Evolutionary conservation across 805 yeast genomes (phyloP).

Genomic region (Wickerhamiella lipophila): DNA sequence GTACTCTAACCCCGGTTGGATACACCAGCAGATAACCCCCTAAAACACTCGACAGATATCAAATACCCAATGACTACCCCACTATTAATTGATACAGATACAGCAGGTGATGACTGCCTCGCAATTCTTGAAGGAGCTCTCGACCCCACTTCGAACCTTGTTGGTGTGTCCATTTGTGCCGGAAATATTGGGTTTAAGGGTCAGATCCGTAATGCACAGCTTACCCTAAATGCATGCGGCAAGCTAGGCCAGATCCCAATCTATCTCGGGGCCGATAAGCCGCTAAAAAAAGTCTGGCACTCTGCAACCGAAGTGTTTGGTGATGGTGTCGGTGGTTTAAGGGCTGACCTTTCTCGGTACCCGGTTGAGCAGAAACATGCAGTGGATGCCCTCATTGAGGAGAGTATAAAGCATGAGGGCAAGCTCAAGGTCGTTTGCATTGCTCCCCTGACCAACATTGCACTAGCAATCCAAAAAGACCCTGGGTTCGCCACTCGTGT

Average conservation of each 20-base stretch:
- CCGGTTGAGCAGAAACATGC: conserved; percentile 1
- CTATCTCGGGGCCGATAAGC: conserved; percentile 6
- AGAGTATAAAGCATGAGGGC: conserved; percentile 5
- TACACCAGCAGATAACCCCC: too few species aligned
- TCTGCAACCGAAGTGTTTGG: conserved; percentile 10
- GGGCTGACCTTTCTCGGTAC: conserved; percentile 4
- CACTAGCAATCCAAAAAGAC: conserved; percentile 9
- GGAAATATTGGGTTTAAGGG: conserved; percentile 9
- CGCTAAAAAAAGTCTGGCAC: conserved; percentile 8
- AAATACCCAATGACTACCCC: background rate
- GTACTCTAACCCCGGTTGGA: too few species aligned
- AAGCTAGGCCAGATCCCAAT: conserved; percentile 6
- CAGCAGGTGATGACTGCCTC: conserved; percentile 10
- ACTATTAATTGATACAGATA: conserved; percentile 9
- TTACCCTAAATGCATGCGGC: conserved; percentile 10
- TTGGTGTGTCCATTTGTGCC: conserved; percentile 10
- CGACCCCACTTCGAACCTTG: conserved; percentile 7
- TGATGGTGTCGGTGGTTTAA: conserved; percentile 9
- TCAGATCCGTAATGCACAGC: conserved; percentile 8
- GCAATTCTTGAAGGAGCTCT: conserved; percentile 9
- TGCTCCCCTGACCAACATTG: conserved; percentile 12
- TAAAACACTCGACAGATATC: too few species aligned
- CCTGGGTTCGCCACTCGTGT: conserved; percentile 8
- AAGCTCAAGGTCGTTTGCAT: conserved; percentile 8
- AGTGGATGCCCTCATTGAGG: conserved; percentile 6